Evolutionary conservation across 164 flowering plant species (phyloP).

Genomic region (Dillenia suffruticosa): DNA sequence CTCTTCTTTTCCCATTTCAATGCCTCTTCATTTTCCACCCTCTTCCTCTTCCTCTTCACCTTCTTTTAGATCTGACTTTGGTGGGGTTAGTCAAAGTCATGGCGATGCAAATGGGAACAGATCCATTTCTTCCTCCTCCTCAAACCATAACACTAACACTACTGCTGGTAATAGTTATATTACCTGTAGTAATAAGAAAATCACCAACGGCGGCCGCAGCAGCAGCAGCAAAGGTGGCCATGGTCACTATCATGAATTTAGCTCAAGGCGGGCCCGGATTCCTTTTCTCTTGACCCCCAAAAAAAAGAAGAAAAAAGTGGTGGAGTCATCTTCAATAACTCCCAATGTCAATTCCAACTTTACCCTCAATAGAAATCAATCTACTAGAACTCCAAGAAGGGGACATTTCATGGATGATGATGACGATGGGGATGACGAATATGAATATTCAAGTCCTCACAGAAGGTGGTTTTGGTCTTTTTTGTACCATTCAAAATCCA

Average conservation of each 20-base stretch:
- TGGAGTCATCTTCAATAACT: constrained; percentile 1
- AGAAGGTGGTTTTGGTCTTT: constrained; percentile 82
- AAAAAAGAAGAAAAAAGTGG: constrained; percentile 25
- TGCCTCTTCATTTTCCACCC: constrained; percentile 13
- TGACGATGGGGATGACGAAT: background rate
- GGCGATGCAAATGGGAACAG: background rate
- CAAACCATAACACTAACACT: background rate
- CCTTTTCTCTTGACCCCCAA: constrained; percentile 25
- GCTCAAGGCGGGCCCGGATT: constrained; percentile 14
- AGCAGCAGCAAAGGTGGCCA: background rate
- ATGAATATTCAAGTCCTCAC: constrained; percentile 25
- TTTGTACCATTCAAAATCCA: constrained; percentile 27
- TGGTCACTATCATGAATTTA: constrained; percentile 3
- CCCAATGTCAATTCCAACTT: constrained; percentile 10
- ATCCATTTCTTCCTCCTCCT: constrained; percentile 4
- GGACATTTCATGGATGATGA: constrained; percentile 27
- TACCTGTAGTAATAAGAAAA: no score
- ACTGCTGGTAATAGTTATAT: no score
- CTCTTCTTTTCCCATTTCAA: constrained; percentile 31
- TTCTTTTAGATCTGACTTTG: constrained; percentile 33
- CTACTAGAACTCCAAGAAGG: constrained; percentile 43
- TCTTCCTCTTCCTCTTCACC: constrained; percentile 45
- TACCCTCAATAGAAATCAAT: constrained; percentile 69
- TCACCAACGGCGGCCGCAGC: no score
- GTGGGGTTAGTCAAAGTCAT: background rate